These are phyloP conservation scores for Solanum raphanifolium DNA, from an alignment of 257 asterid species.

Conservation along the genomic window DNA sequence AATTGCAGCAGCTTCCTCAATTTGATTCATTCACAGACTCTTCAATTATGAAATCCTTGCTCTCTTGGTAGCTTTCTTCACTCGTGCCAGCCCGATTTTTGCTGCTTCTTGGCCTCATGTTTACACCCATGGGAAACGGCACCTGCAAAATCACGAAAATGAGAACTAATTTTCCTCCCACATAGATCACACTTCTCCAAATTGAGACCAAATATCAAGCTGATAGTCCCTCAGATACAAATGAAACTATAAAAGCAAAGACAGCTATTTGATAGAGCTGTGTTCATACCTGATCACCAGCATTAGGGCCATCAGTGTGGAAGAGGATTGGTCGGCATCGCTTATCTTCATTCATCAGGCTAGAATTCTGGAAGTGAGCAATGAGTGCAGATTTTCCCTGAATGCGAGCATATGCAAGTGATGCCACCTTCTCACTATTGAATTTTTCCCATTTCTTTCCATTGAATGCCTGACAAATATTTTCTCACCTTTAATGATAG, in stretches of 20 bases:
- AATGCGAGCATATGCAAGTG: slow-evolving; percentile 95
- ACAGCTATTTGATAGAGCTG: neutral
- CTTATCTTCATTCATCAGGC: slow-evolving; percentile 99
- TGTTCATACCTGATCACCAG: slow-evolving; percentile 88
- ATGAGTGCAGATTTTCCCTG: slow-evolving; percentile 95
- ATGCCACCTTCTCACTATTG: slow-evolving; percentile 96
- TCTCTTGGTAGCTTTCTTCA: slow-evolving; percentile 59
- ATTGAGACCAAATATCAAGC: neutral
- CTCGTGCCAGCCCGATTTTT: slow-evolving; percentile 45
- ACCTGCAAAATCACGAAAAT: slow-evolving; percentile 39
- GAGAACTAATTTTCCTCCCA: neutral
- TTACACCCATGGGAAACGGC: slow-evolving; percentile 95
- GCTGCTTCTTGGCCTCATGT: slow-evolving; percentile 63
- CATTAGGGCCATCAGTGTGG: slow-evolving; percentile 99
- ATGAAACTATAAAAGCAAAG: neutral
- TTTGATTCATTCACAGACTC: slow-evolving; percentile 68
- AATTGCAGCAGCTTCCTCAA: slow-evolving; percentile 35
- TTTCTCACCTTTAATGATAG: neutral
- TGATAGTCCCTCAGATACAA: neutral
- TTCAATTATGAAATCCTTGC: slow-evolving; percentile 47
- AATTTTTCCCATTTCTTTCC: slow-evolving; percentile 99
- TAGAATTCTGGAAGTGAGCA: slow-evolving; percentile 97
- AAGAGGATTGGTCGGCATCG: slow-evolving; percentile 97
- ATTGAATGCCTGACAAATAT: slow-evolving; percentile 58
- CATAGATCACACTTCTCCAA: neutral